Conservation (phyloP, 495 filamentous ascomycete genomes). For the Penicillium tannophilum region DNA sequence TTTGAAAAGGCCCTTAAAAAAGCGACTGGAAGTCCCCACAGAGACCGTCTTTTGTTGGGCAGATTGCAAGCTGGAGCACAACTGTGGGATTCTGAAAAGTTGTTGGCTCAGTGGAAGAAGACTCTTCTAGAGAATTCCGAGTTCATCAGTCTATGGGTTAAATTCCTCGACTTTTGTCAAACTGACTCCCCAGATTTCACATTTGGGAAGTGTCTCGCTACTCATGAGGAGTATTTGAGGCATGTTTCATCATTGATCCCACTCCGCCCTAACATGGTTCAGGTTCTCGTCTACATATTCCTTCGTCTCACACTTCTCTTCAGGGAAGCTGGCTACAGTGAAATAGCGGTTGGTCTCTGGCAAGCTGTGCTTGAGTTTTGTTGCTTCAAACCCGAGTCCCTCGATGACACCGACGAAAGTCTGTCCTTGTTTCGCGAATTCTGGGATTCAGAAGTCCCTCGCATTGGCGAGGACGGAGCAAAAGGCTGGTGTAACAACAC, state of each 20-base stretch:
- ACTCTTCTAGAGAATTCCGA: slow-evolving; percentile 58
- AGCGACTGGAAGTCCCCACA: slow-evolving; percentile 39
- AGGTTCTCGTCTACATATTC: slow-evolving; percentile 70
- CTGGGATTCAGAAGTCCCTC: slow-evolving; percentile 84
- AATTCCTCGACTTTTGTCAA: slow-evolving; percentile 76
- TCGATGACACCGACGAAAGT: slow-evolving; percentile 12
- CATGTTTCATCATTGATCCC: slow-evolving; percentile 39
- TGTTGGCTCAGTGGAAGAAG: slow-evolving; percentile 66
- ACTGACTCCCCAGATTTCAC: slow-evolving; percentile 66
- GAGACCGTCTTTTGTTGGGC: slow-evolving; percentile 62
- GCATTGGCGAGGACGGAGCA: slow-evolving; percentile 74
- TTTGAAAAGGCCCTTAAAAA: slow-evolving; percentile 75
- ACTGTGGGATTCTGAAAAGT: slow-evolving; percentile 68
- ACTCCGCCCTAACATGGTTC: slow-evolving; percentile 27
- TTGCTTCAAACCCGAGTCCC: slow-evolving; percentile 55
- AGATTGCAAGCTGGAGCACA: slow-evolving; percentile 70
- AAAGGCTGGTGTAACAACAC: slow-evolving; percentile 63
- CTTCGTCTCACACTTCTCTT: slow-evolving; percentile 73
- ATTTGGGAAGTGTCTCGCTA: slow-evolving; percentile 62
- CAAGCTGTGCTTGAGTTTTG: slow-evolving; percentile 79
- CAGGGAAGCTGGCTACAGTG: slow-evolving; percentile 77
- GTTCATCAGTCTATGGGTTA: slow-evolving; percentile 68
- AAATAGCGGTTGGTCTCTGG: slow-evolving; percentile 78
- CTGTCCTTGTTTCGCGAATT: slow-evolving; percentile 65
- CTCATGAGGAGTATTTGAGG: slow-evolving; percentile 59